Evolutionary conservation across 31 red algal genomes (phyloP).

Genomic region (Porphyra umbilicalis): DNA sequence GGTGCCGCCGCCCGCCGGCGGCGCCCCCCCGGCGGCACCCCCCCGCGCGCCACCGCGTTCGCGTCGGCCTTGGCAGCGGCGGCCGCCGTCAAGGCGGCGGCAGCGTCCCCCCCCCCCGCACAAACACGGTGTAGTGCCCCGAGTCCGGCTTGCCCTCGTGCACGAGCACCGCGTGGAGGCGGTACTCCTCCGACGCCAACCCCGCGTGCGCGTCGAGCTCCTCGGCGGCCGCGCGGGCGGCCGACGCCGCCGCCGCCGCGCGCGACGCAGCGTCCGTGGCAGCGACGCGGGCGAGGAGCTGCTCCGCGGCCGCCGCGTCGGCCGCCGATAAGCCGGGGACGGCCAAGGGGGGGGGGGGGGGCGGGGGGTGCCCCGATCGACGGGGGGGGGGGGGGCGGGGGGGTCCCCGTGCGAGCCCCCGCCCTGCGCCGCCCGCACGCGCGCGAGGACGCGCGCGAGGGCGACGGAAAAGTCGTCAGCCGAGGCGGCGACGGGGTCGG

Average conservation of each 20-base stretch:
- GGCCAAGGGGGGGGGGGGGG: not conserved
- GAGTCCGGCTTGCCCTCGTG: conserved; percentile 81
- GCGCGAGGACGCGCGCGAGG: not conserved
- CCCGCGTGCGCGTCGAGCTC: conserved; percentile 20
- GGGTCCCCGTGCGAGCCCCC: too few species aligned
- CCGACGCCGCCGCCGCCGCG: conserved; percentile 11
- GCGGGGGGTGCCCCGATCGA: too few species aligned
- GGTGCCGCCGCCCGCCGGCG: not conserved
- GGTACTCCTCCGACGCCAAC: conserved; percentile 30
- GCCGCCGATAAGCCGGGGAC: not conserved
- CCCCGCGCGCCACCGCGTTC: not conserved
- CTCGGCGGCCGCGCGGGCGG: conserved; percentile 12
- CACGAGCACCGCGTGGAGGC: conserved; percentile 86
- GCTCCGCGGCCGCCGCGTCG: not conserved
- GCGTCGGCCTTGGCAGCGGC: not conserved
- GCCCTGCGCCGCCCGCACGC: too few species aligned
- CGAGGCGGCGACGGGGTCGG: not conserved
- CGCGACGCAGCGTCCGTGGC: conserved; percentile 29
- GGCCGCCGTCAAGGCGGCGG: not conserved
- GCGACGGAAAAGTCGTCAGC: not conserved
- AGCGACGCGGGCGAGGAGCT: conserved; percentile 3
- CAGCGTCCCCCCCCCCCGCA: conserved; percentile 11
- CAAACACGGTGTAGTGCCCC: conserved; percentile 95
- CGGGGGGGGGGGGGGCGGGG: too few species aligned
- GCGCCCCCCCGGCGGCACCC: not conserved